Base-by-base conservation (phyloP, 192 early-diverging fungal genomes). In the Dispira simplex region DNA sequence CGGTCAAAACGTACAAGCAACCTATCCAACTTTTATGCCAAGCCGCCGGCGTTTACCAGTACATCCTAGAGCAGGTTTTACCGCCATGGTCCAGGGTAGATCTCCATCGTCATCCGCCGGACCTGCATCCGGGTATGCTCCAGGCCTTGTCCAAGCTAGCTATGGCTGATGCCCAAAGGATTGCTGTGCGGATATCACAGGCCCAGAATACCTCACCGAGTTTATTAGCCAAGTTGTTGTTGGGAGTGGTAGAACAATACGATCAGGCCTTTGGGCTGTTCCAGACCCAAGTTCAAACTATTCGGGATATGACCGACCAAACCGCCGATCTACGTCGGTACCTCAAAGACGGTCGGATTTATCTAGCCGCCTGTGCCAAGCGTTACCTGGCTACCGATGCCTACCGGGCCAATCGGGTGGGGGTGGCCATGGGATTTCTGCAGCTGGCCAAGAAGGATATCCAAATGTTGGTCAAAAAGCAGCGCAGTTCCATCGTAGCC, bases 81-180 rank as follows among this genome's bases (percentile, higher is more conserved):
- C 56, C 56, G 27, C 4, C 16, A 51, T 51, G 49, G 49, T 14
- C 26, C 12, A 18, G 8, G 18, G 32, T 9, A 11, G 56, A 58
- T 26, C 0, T 26, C 32, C 26, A 26, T 18, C 56, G 16, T 10
- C 56, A 26, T 39, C 56, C 56, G 6, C 56, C 56, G 10, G 56
- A 58, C 8, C 56, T 58, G 4, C 26, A 26, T 18, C 27, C 56
- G 25, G 56, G 27, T 10, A 58, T 58, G 56, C 26, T 58, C 21
- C 56, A 43, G 27, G 43, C 43, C 9, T 39, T 58, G 25, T 28
- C 56, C 8, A n/a, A 27, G 26, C 43, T 62, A 21, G 59, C 59
- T 1, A 25, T 62, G 59, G 59, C 59, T 45, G 59, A 62, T 25
- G 59, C 59, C 59, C 59, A 62, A n/a, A 39, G 59, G 11, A 62